Evolutionary conservation across 768 basidiomycete genomes (phyloP).

Genomic region (Mycena pura): DNA sequence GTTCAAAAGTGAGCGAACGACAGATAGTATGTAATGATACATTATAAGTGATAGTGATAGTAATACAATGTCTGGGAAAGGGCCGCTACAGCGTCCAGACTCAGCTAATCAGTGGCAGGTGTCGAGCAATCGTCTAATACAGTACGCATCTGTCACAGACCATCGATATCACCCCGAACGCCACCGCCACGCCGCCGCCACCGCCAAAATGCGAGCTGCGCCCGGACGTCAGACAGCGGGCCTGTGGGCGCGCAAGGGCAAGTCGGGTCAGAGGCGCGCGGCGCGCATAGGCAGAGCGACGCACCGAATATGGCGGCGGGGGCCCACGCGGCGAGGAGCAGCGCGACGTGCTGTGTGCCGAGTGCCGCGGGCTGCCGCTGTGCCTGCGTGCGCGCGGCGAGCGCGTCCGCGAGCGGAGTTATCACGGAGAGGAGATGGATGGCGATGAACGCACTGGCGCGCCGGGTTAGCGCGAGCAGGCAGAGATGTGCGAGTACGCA

Average conservation of each 20-base stretch:
- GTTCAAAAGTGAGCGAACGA: no score
- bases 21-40: no score
- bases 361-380: background rate
- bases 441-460: slow-evolving; percentile 8
- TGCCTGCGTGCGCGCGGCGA: slow-evolving; percentile 9
- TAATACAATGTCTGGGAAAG: no score
- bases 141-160: no score
- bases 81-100: no score
- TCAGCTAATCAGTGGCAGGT: no score
- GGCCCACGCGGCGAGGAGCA: slow-evolving; percentile 23
- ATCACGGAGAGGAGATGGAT: slow-evolving; percentile 15
- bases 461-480: no score
- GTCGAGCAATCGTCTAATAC: no score
- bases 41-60: no score
- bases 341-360: slow-evolving; percentile 25
- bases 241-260: background rate
- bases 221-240: slow-evolving; percentile 12
- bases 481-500: background rate
- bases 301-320: slow-evolving; percentile 17
- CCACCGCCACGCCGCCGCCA: no score
- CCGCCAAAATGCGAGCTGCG: slow-evolving; percentile 13
- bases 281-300: background rate
- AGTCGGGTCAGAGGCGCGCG: background rate
- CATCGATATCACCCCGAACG: no score
- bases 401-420: slow-evolving; percentile 17